Conservation (phyloP, 2,329 filamentous ascomycete genomes). For the Fusarium nurragi region DNA sequence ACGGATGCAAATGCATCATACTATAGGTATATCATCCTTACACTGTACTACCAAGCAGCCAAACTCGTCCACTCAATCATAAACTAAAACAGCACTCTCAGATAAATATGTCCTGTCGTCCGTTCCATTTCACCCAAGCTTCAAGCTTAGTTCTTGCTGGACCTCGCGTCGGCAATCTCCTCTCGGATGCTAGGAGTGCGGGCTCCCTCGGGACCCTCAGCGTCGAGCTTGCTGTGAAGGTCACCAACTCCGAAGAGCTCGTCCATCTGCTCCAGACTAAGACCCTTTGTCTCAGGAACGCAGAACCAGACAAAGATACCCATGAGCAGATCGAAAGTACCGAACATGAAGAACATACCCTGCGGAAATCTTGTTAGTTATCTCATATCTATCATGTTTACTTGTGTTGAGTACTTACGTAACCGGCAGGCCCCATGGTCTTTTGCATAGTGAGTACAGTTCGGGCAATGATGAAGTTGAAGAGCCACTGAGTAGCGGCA, state of each 20-base stretch:
- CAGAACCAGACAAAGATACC: constrained; percentile 73
- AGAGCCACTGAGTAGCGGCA: constrained; percentile 76
- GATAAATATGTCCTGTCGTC: not conserved
- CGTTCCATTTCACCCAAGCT: not conserved
- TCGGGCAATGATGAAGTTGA: constrained; percentile 75
- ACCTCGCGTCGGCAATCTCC: constrained; percentile 35
- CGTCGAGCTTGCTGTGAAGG: constrained; percentile 44
- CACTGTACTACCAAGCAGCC: not conserved
- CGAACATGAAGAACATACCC: constrained; percentile 76
- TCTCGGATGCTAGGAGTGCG: constrained; percentile 43
- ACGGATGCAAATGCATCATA: not conserved
- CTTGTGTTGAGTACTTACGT: constrained; percentile 45
- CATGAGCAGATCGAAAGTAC: constrained; percentile 72
- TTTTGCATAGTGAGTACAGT: constrained; percentile 73
- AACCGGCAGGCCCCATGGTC: constrained; percentile 56
- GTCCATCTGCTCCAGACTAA: constrained; percentile 71
- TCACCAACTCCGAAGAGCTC: constrained; percentile 71
- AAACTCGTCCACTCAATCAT: not conserved
- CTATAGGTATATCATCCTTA: not conserved
- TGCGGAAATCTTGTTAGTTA: constrained; percentile 27
- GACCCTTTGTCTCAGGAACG: constrained; percentile 76
- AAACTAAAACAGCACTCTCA: not conserved
- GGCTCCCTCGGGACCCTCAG: constrained; percentile 47
- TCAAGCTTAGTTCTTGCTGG: constrained; percentile 4
- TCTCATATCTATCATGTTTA: not conserved